These are phyloP conservation scores for Neurospora sublineolata DNA, from an alignment of 495 filamentous ascomycete species.

Conservation along the genomic window DNA sequence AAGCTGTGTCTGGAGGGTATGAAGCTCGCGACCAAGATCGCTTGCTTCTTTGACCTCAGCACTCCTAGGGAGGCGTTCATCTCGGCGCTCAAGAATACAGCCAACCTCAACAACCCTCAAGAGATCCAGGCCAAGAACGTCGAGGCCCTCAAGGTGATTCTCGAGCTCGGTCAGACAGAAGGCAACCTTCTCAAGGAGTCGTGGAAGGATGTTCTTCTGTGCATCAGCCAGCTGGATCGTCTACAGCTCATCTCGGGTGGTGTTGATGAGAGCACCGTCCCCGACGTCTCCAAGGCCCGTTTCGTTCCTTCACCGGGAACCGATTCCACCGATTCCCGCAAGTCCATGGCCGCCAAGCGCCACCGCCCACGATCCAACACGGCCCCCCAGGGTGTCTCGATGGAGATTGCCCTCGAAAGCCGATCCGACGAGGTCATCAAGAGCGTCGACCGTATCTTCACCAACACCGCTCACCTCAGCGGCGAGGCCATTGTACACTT, in stretches of 20 bases:
- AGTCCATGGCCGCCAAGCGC: slow-evolving; percentile 52
- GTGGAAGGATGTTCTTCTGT: slow-evolving; percentile 92
- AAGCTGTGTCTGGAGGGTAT: slow-evolving; percentile 88
- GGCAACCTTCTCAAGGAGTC: slow-evolving; percentile 80
- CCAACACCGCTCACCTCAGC: slow-evolving; percentile 83
- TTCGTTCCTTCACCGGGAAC: slow-evolving; percentile 43
- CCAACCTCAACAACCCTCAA: slow-evolving; percentile 86
- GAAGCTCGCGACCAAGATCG: slow-evolving; percentile 82
- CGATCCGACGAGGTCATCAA: slow-evolving; percentile 86
- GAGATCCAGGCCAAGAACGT: slow-evolving; percentile 96
- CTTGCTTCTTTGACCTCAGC: slow-evolving; percentile 84
- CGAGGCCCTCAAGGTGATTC: slow-evolving; percentile 77
- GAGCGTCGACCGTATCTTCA: slow-evolving; percentile 89
- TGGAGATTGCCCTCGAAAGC: slow-evolving; percentile 82
- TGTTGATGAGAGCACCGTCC: slow-evolving; percentile 82
- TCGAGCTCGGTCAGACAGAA: slow-evolving; percentile 86
- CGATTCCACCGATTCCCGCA: slow-evolving; percentile 44
- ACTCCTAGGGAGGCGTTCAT: slow-evolving; percentile 91
- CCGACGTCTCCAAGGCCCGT: slow-evolving; percentile 80
- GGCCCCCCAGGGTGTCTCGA: slow-evolving; percentile 56
- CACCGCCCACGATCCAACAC: slow-evolving; percentile 54
- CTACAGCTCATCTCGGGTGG: slow-evolving; percentile 91
- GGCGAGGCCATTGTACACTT: slow-evolving; percentile 97
- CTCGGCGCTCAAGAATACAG: slow-evolving; percentile 81
- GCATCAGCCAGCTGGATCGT: slow-evolving; percentile 90